Evolutionary conservation across 108 stramenopile genomes (phyloP).

Genomic region (Thalassiosira profunda): DNA sequence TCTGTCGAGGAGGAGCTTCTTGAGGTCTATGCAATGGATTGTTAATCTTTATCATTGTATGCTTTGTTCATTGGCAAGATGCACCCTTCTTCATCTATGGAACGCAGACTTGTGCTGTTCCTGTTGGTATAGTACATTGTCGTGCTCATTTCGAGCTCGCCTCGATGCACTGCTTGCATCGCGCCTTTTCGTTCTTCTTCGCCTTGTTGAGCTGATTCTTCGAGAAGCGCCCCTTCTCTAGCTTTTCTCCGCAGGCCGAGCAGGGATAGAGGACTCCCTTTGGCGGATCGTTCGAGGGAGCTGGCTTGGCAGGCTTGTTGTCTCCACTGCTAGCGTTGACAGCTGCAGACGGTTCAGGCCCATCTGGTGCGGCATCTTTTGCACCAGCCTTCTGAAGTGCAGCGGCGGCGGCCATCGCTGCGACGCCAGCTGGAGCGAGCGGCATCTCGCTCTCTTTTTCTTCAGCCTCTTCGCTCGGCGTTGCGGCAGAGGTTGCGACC

Average conservation of each 20-base stretch:
- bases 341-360: not conserved
- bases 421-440: conserved; percentile 4
- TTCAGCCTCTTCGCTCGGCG: not conserved
- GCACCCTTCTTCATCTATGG: too few relatives aligned
- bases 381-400: conserved; percentile 4
- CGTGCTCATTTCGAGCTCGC: too few relatives aligned
- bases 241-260: not conserved
- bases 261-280: not conserved
- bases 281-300: not conserved
- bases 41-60: too few relatives aligned
- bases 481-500: conserved; percentile 21
- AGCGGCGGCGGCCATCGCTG: conserved; percentile 32
- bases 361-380: not conserved
- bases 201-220: not conserved
- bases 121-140: too few relatives aligned
- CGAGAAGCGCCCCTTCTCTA: not conserved
- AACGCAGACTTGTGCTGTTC: too few relatives aligned
- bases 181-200: not conserved
- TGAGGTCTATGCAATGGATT: too few relatives aligned
- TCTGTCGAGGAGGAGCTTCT: too few relatives aligned
- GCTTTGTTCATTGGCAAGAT: too few relatives aligned
- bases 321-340: not conserved
- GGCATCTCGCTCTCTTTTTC: not conserved
- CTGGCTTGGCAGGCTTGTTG: too few relatives aligned
- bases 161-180: not conserved